These are phyloP conservation scores for Cucumis melo DNA, from an alignment of 306 rosid genomes.

Conservation along the genomic window DNA sequence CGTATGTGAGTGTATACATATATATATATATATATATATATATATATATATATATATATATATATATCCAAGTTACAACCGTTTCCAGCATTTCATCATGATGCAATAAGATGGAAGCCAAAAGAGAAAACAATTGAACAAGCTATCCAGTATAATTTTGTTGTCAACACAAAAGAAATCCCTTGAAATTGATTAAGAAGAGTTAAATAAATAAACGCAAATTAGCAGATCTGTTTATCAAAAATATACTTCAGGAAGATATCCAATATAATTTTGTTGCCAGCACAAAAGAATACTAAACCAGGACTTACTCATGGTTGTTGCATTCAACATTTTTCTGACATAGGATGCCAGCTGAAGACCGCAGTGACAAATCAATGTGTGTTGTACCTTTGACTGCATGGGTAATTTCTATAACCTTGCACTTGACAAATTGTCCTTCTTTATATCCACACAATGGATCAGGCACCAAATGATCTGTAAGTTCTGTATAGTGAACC, in stretches of 20 bases:
- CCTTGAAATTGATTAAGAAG: neutral
- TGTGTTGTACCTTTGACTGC: constrained; percentile 47
- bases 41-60: too few species aligned
- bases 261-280: neutral
- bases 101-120: neutral
- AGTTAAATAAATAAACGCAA: neutral
- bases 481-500: constrained; percentile 68
- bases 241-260: neutral
- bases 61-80: neutral
- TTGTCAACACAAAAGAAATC: too few species aligned
- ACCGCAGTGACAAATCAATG: constrained; percentile 63
- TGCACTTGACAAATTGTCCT: constrained; percentile 77
- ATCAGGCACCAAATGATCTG: constrained; percentile 48
- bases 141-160: too few species aligned
- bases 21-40: too few species aligned
- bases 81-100: neutral
- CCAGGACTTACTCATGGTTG: constrained; percentile 27
- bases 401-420: constrained; percentile 47
- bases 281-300: neutral
- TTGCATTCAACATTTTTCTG: constrained; percentile 19
- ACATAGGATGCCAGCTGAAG: constrained; percentile 18
- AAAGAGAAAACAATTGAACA: neutral
- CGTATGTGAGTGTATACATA: too few species aligned
- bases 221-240: neutral
- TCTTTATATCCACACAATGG: constrained; percentile 72